Evolutionary conservation across 176 grass and related monocot species (phyloP).

Genomic region (Bolboschoenus planiculmis): DNA sequence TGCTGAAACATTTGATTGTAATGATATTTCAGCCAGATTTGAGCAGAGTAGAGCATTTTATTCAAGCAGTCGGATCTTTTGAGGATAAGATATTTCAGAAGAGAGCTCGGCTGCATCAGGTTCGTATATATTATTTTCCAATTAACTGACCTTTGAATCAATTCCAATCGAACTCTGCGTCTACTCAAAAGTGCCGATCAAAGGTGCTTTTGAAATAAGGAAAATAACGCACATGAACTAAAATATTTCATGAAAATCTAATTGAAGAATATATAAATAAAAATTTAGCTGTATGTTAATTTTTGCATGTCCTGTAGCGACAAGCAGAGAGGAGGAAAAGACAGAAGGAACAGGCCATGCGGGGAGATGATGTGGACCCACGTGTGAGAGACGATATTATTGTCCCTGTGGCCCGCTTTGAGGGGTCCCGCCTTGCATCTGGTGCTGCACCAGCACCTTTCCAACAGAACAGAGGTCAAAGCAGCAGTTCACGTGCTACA

Average conservation of each 20-base stretch:
- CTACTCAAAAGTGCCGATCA: not conserved
- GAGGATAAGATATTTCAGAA: constrained; percentile 98
- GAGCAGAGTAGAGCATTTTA: constrained; percentile 85
- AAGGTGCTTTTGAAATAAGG: not conserved
- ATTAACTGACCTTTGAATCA: not conserved
- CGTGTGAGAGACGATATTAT: constrained; percentile 56
- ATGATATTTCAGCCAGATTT: constrained; percentile 69
- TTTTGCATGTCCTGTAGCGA: constrained; percentile 41
- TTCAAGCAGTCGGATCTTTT: constrained; percentile 84
- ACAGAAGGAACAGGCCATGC: constrained; percentile 66
- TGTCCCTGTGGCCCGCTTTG: constrained; percentile 71
- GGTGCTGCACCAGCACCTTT: constrained; percentile 62
- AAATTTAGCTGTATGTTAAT: constrained; percentile 18
- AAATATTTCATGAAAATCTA: not conserved
- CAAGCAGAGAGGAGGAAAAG: constrained; percentile 88
- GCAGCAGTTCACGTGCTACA: constrained; percentile 19
- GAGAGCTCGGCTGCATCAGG: constrained; percentile 84
- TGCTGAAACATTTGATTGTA: not conserved
- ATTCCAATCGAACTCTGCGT: not conserved
- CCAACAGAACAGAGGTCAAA: constrained; percentile 36
- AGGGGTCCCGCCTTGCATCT: constrained; percentile 86
- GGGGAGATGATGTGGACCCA: constrained; percentile 86
- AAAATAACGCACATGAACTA: constrained; percentile 10
- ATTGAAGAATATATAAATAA: not conserved
- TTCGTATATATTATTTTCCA: constrained; percentile 20